Percentiles rank a stretch among this genome's conserved stretches.
Evolutionary conservation across 208 protist genomes (phyloP).

Genomic region (Leishmania tropica): DNA sequence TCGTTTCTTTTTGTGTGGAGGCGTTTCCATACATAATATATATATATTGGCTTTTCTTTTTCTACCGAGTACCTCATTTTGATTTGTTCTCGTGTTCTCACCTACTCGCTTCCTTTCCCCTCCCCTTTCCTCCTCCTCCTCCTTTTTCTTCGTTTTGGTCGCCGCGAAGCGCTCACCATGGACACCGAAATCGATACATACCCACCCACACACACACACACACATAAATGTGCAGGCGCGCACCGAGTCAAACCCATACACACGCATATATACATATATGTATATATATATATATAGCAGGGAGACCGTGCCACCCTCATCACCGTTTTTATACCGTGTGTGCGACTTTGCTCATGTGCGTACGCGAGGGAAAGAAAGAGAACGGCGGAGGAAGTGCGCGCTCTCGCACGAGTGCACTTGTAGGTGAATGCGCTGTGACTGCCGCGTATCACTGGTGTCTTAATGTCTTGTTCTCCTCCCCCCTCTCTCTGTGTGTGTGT

Average conservation of each 20-base stretch:
- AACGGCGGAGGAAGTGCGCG: background rate
- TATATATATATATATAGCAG: no score
- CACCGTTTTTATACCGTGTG: background rate
- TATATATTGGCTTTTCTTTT: background rate
- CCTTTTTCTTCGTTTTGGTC: constrained; percentile 6
- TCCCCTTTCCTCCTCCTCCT: background rate
- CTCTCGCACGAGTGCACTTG: background rate
- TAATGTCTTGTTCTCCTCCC: background rate
- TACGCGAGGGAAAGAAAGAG: background rate
- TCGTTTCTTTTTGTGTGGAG: background rate
- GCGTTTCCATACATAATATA: background rate
- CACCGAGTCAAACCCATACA: no score
- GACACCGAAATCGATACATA: background rate
- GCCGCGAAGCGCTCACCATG: background rate
- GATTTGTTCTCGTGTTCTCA: background rate
- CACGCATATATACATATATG: no score
- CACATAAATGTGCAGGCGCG: background rate
- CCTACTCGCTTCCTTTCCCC: background rate
- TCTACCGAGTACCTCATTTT: background rate
- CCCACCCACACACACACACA: background rate
- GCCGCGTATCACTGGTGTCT: background rate
- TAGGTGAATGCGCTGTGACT: background rate
- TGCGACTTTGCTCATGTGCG: background rate
- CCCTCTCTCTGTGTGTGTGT: background rate
- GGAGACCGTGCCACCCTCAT: no score